Base-by-base conservation (phyloP, 2,329 filamentous ascomycete species). In the Colletotrichum sp. region DNA sequence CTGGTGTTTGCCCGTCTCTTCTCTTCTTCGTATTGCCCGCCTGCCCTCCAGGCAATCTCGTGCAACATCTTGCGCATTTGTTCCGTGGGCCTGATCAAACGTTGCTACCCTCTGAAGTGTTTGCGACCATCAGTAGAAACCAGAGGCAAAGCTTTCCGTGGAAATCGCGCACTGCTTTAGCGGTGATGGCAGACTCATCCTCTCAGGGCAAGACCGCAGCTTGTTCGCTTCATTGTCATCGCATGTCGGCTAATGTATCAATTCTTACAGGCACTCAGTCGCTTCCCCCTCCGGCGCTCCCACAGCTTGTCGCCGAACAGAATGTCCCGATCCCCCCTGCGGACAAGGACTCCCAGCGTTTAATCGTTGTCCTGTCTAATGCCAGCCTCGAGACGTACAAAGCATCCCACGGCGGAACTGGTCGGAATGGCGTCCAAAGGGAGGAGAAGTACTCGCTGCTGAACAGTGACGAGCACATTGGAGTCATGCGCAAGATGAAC, bases 401-500 rank as follows among this genome's bases (percentile, higher is more conserved):
- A 84, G 95, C 97, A 2, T 94, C 95, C 24, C 93, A 95, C 79
- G 93, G 93, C 76, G 91, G 93, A 84, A 90, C 82, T 84, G 91
- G 83, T 86, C 93, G 86, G 85, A 92, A 84, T 88, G 89, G 92
- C 36, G 87, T 90, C 73, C 91, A 92, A 76, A 92, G 94, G 67
- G 96, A 98, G 81, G 96, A 98, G 84, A 98, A 98, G 86, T 99
- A 98, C 86, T 98, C 96, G 76, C 89, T 99, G 68, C 92, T 99
- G 82, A 99, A 99, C 89, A 98, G 96, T 86, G 97, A 99, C 83
- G 97, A 99, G 86, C 97, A 99, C 84, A 99, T 99, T 80, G 97
- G 97, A 77, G 94, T 98, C 78, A 98, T 99, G 96, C 94, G 97
- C 82, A 99, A 98, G 89, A 98, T 98, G 96, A 98, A 98, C 84